Evolutionary conservation across 2,329 filamentous ascomycete genomes (phyloP).

Genomic region (Penicillium sp.): DNA sequence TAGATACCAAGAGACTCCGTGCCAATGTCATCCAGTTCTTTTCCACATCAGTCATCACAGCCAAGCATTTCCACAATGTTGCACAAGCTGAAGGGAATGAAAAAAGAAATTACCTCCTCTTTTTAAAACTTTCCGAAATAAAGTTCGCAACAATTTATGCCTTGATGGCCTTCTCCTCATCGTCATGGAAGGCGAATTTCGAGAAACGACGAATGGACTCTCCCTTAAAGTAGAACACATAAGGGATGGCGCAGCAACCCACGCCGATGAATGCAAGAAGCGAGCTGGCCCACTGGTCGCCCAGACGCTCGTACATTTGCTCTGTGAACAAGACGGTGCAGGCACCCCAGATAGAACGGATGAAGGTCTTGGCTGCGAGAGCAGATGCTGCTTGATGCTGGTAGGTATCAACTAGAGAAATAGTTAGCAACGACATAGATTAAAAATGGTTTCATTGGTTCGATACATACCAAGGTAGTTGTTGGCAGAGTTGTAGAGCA

Average conservation of each 20-base stretch:
- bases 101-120: neutral
- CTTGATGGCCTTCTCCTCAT: slow-evolving; percentile 46
- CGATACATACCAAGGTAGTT: slow-evolving; percentile 58
- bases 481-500: slow-evolving; percentile 76
- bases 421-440: slow-evolving; percentile 12
- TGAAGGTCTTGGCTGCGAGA: slow-evolving; percentile 76
- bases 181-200: slow-evolving; percentile 67
- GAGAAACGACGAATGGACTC: slow-evolving; percentile 66
- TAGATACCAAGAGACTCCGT: neutral
- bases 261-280: slow-evolving; percentile 72
- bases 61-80: neutral
- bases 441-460: neutral
- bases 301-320: slow-evolving; percentile 74
- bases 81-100: neutral
- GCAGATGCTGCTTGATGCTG: slow-evolving; percentile 76
- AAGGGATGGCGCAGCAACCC: slow-evolving; percentile 79
- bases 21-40: neutral
- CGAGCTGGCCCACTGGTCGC: slow-evolving; percentile 72
- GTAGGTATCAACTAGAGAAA: slow-evolving; percentile 57
- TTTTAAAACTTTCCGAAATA: neutral
- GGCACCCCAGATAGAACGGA: slow-evolving; percentile 78
- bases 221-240: slow-evolving; percentile 75
- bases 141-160: slow-evolving; percentile 8
- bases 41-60: slow-evolving; percentile 7
- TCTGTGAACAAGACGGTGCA: slow-evolving; percentile 73